Evolutionary conservation across 345 rosid species (phyloP).

Genomic region (Brassica rapa): DNA sequence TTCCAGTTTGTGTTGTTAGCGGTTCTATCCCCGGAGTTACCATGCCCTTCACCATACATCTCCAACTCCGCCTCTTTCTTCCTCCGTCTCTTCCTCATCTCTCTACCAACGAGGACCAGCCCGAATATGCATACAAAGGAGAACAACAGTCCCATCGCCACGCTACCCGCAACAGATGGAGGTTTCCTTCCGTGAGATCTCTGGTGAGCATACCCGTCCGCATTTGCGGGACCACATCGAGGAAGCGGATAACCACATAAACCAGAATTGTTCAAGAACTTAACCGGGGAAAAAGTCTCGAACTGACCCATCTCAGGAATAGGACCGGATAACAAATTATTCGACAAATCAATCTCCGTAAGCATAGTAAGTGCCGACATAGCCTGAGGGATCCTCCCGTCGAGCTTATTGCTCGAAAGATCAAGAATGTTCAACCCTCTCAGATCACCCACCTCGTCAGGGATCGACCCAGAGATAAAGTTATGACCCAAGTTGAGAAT

Average conservation of each 20-base stretch:
- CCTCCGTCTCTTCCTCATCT: conserved; percentile 68
- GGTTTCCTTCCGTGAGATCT: conserved; percentile 53
- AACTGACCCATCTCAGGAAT: conserved; percentile 86
- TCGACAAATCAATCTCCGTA: conserved; percentile 69
- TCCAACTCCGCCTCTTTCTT: conserved; percentile 64
- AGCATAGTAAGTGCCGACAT: conserved; percentile 61
- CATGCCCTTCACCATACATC: conserved; percentile 54
- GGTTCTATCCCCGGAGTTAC: conserved; percentile 67
- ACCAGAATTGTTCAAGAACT: conserved; percentile 74
- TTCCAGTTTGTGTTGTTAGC: conserved; percentile 67
- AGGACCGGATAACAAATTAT: conserved; percentile 65
- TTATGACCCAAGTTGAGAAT: conserved; percentile 87
- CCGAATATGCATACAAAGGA: conserved; percentile 73
- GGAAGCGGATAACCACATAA: conserved; percentile 85
- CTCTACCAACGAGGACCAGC: conserved; percentile 58
- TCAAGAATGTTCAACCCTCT: conserved; percentile 77
- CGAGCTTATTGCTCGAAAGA: conserved; percentile 68
- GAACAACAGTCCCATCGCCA: conserved; percentile 86
- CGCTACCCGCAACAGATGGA: conserved; percentile 65
- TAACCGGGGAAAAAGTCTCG: conserved; percentile 62
- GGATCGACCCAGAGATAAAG: conserved; percentile 65
- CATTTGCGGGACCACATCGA: conserved; percentile 43
- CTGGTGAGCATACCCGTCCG: conserved; percentile 42
- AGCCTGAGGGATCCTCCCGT: conserved; percentile 67
- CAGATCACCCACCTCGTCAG: conserved; percentile 67